Base-by-base conservation (phyloP, 148 eudicot species). In the Heliamphora exappendiculata region DNA sequence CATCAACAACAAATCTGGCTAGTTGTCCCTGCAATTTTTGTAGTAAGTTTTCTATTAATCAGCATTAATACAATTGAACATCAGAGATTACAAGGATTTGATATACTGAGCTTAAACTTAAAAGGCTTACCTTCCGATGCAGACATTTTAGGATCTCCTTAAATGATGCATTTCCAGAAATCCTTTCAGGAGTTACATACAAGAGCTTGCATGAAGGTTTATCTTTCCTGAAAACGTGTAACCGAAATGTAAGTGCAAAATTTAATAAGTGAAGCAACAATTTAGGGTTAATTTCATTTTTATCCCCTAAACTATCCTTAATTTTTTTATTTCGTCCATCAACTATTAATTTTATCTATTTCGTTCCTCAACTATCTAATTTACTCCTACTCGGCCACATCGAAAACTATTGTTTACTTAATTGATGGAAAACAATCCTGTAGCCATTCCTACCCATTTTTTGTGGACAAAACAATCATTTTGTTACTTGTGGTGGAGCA, bases 151-250 rank as follows among this genome's bases (percentile, higher is more conserved):
- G 82, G 64, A 84, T 81, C 16, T 93, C 94, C 22, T 84, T 86
- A 78, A 96, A 96, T 77, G 92, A 78, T 49, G 88, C 76, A 81
- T 96, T 93, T 76, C 97, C 94, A 77, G 90, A 96, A 78, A 93
- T 80, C 83, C 98, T 89, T 86, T 96, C 99, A 34, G 99, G 99
- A 76, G 99, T 96, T 47, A 96, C 99, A 89, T 93, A 96, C 84
- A 96, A 85, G 50, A 96, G 97, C 84, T 96, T 96, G 87, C 99
- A 96, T 51, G 97, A 91, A 51, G 99, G 99, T 53, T 76, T 90
- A 72, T 91, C 98, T 75, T 84, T 93, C 90, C 99, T 96, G 79
- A 10, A 67, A 83, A 69, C 55, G 69, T 67, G 31, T 69, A 76
- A 73, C 34, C 14, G 24, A 53, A 28, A 37, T n/a, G 37, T 19